phyloP scores from a whole-genome alignment of 179 eudicot species.

The Spergularia azorica region DNA sequence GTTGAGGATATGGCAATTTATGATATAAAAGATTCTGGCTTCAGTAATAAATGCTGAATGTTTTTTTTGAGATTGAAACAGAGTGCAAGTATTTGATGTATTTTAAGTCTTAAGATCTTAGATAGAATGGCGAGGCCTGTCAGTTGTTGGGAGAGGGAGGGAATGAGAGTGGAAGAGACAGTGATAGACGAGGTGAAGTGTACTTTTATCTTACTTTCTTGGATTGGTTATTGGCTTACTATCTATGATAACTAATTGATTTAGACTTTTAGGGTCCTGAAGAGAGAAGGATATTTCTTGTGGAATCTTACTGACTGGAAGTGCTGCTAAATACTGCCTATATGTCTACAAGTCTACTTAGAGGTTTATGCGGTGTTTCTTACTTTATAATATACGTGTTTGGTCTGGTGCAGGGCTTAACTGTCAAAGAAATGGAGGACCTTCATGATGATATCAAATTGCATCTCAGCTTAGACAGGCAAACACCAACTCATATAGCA shows the following conservation, averaged over 20 bases:
- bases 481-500: slow-evolving; percentile 75
- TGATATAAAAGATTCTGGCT: neutral
- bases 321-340: too few relatives aligned
- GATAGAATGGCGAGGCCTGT: neutral
- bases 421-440: slow-evolving; percentile 91
- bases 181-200: too few relatives aligned
- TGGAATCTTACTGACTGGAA: too few relatives aligned
- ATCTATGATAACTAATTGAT: neutral
- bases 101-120: neutral
- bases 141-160: neutral
- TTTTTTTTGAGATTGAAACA: neutral
- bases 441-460: slow-evolving; percentile 89
- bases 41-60: neutral
- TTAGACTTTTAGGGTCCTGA: too few relatives aligned
- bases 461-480: slow-evolving; percentile 89
- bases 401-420: slow-evolving; percentile 61
- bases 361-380: slow-evolving; percentile 7
- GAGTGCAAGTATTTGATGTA: neutral
- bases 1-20: too few relatives aligned
- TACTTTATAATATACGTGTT: neutral
- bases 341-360: neutral
- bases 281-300: too few relatives aligned
- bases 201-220: neutral
- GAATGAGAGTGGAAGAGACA: neutral
- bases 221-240: neutral